These are phyloP conservation scores for Thielaviopsis populi DNA, from an alignment of 2,329 filamentous ascomycete genomes.

Conservation along the genomic window DNA sequence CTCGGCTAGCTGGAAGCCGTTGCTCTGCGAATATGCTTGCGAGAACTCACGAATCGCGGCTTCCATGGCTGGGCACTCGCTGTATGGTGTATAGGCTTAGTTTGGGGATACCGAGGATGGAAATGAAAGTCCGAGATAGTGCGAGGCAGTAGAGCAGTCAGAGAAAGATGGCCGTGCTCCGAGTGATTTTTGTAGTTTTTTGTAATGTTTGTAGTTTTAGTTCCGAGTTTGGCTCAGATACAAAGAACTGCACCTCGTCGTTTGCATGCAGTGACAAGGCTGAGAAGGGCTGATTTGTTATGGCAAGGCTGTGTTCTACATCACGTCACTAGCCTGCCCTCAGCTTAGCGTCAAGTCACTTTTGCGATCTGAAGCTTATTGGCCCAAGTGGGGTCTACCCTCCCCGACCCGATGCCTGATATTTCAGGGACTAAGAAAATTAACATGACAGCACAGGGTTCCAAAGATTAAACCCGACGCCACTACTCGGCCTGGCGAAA, in stretches of 20 bases:
- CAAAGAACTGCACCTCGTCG: not conserved
- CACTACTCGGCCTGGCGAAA: constrained; percentile 5
- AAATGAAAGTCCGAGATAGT: not conserved
- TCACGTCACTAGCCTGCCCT: not conserved
- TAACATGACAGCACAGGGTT: not conserved
- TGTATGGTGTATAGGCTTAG: not conserved
- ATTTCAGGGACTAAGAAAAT: not conserved
- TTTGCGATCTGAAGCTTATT: no score
- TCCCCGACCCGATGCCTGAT: not conserved
- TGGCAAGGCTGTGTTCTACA: constrained; percentile 4
- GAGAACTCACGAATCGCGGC: constrained; percentile 59
- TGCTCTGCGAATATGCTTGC: constrained; percentile 45
- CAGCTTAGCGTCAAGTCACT: not conserved
- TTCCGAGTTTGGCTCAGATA: not conserved
- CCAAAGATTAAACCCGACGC: not conserved
- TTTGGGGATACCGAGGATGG: not conserved
- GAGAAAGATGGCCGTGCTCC: not conserved
- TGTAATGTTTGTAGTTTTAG: not conserved
- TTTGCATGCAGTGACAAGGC: not conserved
- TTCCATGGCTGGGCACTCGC: constrained; percentile 37
- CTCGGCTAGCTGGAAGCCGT: constrained; percentile 59
- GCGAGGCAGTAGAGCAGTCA: not conserved
- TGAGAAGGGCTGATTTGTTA: not conserved
- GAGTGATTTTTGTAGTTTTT: not conserved
- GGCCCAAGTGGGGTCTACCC: not conserved